phyloP scores from a whole-genome alignment of 495 filamentous ascomycete species.

The Talaromyces trachyspermus region DNA sequence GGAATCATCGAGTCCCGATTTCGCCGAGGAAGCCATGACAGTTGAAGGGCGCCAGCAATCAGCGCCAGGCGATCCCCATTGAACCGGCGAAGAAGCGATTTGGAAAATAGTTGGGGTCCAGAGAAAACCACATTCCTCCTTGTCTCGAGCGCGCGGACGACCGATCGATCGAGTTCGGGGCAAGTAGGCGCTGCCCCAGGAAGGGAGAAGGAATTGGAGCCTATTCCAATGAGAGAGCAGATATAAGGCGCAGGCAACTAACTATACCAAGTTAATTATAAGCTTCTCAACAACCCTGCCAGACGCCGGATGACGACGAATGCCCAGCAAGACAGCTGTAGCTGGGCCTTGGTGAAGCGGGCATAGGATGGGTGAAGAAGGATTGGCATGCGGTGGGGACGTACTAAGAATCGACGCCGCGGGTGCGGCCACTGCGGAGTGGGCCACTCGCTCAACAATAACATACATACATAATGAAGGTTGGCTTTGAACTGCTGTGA shows the following conservation, averaged over 20 bases:
- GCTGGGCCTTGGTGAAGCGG: slow-evolving; percentile 1
- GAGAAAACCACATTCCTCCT: slow-evolving; percentile 40
- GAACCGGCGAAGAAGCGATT: slow-evolving; percentile 25
- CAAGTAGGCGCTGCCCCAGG: too few species aligned
- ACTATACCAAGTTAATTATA: not conserved
- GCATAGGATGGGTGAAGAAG: slow-evolving; percentile 8
- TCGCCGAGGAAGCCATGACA: slow-evolving; percentile 37
- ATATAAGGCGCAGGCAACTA: not conserved
- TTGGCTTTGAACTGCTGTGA: too few species aligned
- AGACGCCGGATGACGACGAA: slow-evolving; percentile 7
- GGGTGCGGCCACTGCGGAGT: not conserved
- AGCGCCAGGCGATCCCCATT: slow-evolving; percentile 37
- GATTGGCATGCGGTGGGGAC: slow-evolving; percentile 8
- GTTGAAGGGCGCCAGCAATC: slow-evolving; percentile 21
- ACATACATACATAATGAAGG: too few species aligned
- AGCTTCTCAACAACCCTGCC: not conserved
- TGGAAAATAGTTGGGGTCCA: slow-evolving; percentile 23
- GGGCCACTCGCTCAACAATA: slow-evolving; percentile 1
- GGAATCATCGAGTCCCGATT: slow-evolving; percentile 37
- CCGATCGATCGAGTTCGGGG: not conserved
- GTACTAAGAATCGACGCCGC: not conserved
- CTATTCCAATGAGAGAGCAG: too few species aligned
- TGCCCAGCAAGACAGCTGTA: slow-evolving; percentile 7
- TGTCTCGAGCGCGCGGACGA: slow-evolving; percentile 1
- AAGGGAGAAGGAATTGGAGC: too few species aligned